A percentile compares a stretch with the other conserved stretches of the same genome.
These are phyloP conservation scores for Epichloe typhina DNA, from an alignment of 2,329 filamentous ascomycete genomes.

Conservation along the genomic window DNA sequence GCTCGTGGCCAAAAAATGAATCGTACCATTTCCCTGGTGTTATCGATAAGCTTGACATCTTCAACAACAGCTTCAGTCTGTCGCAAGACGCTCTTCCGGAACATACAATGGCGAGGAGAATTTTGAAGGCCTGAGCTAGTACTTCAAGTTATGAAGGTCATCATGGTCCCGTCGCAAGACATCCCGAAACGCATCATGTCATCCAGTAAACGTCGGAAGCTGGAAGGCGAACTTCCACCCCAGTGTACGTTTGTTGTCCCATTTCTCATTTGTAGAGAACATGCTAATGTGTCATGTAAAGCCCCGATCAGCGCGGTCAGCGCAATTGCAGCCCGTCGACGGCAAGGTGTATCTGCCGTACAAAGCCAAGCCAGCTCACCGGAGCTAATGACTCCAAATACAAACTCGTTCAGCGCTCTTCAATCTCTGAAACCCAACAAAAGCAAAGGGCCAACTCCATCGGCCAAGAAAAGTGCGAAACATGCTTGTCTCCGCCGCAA, in stretches of 20 bases:
- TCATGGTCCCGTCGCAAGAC: not conserved
- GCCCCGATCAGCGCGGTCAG: slow-evolving; percentile 22
- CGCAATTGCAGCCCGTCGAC: slow-evolving; percentile 23
- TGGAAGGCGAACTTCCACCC: slow-evolving; percentile 17
- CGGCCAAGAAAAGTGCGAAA: slow-evolving; percentile 10
- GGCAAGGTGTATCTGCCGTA: slow-evolving; percentile 10
- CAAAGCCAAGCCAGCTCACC: slow-evolving; percentile 7
- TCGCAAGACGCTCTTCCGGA: not conserved
- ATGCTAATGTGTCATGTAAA: not conserved
- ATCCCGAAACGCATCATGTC: slow-evolving; percentile 9
- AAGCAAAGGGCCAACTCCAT: slow-evolving; percentile 5
- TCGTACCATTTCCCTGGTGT: not conserved
- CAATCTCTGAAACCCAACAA: slow-evolving; percentile 10
- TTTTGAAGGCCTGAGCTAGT: not conserved
- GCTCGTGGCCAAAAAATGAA: not conserved
- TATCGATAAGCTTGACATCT: not conserved
- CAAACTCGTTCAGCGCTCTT: slow-evolving; percentile 19
- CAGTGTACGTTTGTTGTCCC: slow-evolving; percentile 15
- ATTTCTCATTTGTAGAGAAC: not conserved
- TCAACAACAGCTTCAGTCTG: not conserved
- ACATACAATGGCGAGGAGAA: too few relatives aligned
- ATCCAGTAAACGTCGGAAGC: slow-evolving; percentile 21
- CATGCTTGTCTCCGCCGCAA: slow-evolving; percentile 1
- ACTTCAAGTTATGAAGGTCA: not conserved
- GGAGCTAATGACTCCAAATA: slow-evolving; percentile 9